Conservation (phyloP, 805 yeast species). For the Ascoidea rubescens region DNA sequence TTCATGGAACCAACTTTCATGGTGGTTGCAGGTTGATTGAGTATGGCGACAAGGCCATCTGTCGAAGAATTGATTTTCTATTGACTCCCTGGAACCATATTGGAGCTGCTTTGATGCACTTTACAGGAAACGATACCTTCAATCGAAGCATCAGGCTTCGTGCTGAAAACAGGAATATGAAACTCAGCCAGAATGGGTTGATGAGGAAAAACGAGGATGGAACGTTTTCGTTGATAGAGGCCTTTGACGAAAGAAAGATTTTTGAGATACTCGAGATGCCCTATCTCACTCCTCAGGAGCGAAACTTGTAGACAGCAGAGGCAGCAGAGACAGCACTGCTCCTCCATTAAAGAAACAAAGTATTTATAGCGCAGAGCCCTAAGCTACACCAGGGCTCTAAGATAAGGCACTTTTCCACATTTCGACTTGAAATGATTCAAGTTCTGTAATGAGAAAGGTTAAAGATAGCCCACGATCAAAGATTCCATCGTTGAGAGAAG, state of each 20-base stretch:
- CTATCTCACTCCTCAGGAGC: no score
- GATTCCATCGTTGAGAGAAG: no score
- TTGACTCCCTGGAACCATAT: slow-evolving; percentile 28
- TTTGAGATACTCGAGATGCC: slow-evolving; percentile 27
- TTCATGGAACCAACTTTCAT: slow-evolving; percentile 13
- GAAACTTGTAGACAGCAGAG: no score
- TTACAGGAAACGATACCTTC: slow-evolving; percentile 39
- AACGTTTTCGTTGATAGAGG: slow-evolving; percentile 22
- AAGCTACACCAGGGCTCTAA: no score
- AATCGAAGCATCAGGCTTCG: slow-evolving; percentile 30
- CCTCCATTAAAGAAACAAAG: no score
- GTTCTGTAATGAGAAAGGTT: no score
- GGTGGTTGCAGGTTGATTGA: slow-evolving; percentile 19
- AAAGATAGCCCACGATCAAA: no score
- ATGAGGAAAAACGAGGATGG: slow-evolving; percentile 12
- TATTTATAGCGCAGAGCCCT: no score
- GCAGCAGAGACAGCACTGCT: no score
- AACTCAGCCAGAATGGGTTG: slow-evolving; percentile 30
- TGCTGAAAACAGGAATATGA: slow-evolving; percentile 25
- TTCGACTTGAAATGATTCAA: no score
- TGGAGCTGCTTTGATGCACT: slow-evolving; percentile 37
- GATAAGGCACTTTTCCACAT: no score
- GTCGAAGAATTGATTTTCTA: slow-evolving; percentile 42
- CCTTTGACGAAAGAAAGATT: slow-evolving; percentile 28
- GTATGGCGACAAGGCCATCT: slow-evolving; percentile 17